A percentile compares a stretch with the other conserved stretches of the same genome.
phyloP scores from a whole-genome alignment of 2,329 filamentous ascomycete species.

The Metarhizium guizhouense region DNA sequence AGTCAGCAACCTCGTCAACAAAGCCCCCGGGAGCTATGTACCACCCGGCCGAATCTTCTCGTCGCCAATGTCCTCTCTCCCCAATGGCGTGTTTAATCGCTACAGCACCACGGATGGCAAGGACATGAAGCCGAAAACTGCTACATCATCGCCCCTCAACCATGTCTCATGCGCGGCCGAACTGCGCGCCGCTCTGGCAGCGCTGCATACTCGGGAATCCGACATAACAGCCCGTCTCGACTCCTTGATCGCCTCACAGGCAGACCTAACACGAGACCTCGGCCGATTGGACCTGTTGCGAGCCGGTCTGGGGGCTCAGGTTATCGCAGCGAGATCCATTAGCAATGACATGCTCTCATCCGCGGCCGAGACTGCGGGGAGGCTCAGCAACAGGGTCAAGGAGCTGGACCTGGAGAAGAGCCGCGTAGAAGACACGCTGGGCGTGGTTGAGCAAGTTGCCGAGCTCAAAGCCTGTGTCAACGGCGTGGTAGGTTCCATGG shows the following conservation, averaged over 20 bases:
- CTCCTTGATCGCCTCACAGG: conserved; percentile 69
- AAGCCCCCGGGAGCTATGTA: conserved; percentile 30
- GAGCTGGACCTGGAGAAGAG: conserved; percentile 84
- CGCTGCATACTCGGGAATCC: conserved; percentile 68
- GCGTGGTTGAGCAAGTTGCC: conserved; percentile 90
- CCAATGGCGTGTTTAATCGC: conserved; percentile 33
- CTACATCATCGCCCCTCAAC: conserved; percentile 39
- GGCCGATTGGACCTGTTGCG: conserved; percentile 81
- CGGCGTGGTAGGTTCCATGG: conserved; percentile 92
- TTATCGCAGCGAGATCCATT: conserved; percentile 71
- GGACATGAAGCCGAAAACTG: conserved; percentile 15
- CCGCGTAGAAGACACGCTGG: conserved; percentile 79
- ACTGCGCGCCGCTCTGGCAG: conserved; percentile 66
- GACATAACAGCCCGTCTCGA: conserved; percentile 66
- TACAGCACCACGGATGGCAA: conserved; percentile 21
- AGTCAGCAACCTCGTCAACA: neutral
- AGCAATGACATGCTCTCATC: conserved; percentile 85
- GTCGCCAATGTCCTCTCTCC: conserved; percentile 38
- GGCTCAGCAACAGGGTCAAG: conserved; percentile 80
- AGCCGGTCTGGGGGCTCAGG: conserved; percentile 79
- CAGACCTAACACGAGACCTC: conserved; percentile 78
- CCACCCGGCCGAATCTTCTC: conserved; percentile 26
- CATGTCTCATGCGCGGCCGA: conserved; percentile 68
- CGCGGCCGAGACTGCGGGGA: conserved; percentile 75
- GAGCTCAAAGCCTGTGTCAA: conserved; percentile 96